Evolutionary conservation across 116 monocot genomes (phyloP).

Genomic region (Zostera marina): DNA sequence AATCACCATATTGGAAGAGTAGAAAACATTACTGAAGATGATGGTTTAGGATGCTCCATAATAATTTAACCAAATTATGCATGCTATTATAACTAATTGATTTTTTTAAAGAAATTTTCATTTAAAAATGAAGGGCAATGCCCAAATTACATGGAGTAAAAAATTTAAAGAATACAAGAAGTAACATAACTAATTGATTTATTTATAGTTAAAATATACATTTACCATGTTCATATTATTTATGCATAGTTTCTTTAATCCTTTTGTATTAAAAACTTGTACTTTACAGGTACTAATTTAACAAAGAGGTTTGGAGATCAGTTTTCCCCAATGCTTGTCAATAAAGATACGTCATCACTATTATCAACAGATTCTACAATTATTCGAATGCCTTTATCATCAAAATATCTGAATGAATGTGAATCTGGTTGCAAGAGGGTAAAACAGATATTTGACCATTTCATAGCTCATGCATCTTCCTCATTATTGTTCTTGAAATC

Average conservation of each 20-base stretch:
- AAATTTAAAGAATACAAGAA: too few species aligned
- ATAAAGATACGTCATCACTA: slow-evolving; percentile 26
- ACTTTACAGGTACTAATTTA: slow-evolving; percentile 66
- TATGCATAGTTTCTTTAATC: background rate
- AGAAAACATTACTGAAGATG: too few species aligned
- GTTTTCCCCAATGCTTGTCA: slow-evolving; percentile 61
- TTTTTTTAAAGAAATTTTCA: too few species aligned
- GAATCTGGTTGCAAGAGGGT: slow-evolving; percentile 50
- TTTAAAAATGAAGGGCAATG: too few species aligned
- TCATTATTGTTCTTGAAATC: slow-evolving; percentile 74
- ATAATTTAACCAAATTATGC: too few species aligned
- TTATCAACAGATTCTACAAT: slow-evolving; percentile 47
- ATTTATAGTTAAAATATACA: too few species aligned
- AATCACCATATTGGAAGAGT: too few species aligned
- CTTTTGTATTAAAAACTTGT: slow-evolving; percentile 1
- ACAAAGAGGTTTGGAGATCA: slow-evolving; percentile 78
- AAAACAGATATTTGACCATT: slow-evolving; percentile 57
- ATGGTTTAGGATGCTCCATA: too few species aligned
- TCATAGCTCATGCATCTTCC: slow-evolving; percentile 52
- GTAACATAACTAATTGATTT: too few species aligned
- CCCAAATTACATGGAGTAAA: too few species aligned
- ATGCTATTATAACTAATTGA: too few species aligned
- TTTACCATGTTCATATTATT: background rate
- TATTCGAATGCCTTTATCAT: slow-evolving; percentile 95
- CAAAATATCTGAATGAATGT: slow-evolving; percentile 46